phyloP scores from a whole-genome alignment of 1,284 basidiomycete species.

The Microstroma glucosiphilum region DNA sequence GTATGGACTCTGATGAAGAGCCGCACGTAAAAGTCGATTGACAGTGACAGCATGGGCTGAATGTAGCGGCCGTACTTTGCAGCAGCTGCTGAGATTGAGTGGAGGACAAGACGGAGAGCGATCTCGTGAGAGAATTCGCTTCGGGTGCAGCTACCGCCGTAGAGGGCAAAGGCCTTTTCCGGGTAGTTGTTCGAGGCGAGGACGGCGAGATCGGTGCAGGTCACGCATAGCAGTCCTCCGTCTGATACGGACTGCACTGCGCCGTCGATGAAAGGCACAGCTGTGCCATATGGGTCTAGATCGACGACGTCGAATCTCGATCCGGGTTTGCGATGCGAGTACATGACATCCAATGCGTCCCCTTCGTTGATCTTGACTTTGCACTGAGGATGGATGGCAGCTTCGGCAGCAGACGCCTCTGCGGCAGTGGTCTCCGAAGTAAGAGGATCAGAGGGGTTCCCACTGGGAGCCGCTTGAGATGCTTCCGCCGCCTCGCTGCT shows the following conservation, averaged over 20 bases:
- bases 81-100: conserved; percentile 76
- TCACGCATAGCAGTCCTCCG: conserved; percentile 78
- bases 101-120: conserved; percentile 67
- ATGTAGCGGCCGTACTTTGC: conserved; percentile 87
- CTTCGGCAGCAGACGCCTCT: conserved; percentile 10
- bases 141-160: conserved; percentile 85
- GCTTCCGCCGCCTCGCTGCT: conserved; percentile 13
- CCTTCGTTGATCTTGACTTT: conserved; percentile 43
- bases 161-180: conserved; percentile 62
- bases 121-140: conserved; percentile 78
- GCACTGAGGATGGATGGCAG: conserved; percentile 40
- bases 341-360: conserved; percentile 66
- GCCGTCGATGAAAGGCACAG: conserved; percentile 92
- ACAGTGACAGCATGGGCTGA: conserved; percentile 81
- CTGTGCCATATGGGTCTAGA: conserved; percentile 94
- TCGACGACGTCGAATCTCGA: conserved; percentile 87
- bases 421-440: conserved; percentile 7
- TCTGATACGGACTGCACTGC: conserved; percentile 85
- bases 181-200: conserved; percentile 90
- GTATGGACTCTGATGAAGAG: conserved; percentile 77
- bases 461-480: neutral
- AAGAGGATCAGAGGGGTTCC: neutral
- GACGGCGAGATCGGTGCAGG: conserved; percentile 91
- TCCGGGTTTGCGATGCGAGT: conserved; percentile 69
- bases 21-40: conserved; percentile 96